Conservation (phyloP, 2,329 filamentous ascomycete species). For the Hypoxylon sp. region DNA sequence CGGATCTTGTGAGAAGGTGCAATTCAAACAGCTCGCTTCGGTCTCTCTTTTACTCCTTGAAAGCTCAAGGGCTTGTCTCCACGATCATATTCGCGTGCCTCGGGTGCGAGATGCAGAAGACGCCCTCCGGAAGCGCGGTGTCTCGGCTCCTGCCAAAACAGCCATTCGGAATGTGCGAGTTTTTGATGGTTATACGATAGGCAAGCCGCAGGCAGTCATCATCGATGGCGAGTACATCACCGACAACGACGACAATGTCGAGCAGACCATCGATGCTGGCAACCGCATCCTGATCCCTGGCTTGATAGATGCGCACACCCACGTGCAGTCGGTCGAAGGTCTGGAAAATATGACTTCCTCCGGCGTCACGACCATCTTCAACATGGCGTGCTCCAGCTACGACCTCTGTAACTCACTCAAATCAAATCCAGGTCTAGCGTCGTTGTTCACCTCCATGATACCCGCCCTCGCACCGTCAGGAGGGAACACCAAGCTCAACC, state of each 20-base stretch:
- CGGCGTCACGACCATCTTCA: conserved; percentile 50
- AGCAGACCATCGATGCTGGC: conserved; percentile 45
- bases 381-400: conserved; percentile 50
- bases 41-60: conserved; percentile 3
- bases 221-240: conserved; percentile 43
- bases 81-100: conserved; percentile 24
- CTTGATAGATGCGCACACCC: conserved; percentile 53
- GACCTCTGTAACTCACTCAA: conserved; percentile 39
- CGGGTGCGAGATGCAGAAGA: conserved; percentile 22
- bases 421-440: conserved; percentile 39
- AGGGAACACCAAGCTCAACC: conserved; percentile 37
- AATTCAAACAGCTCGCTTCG: conserved; percentile 16
- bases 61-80: conserved; percentile 27
- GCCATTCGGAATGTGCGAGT: conserved; percentile 44
- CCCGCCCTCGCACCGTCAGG: conserved; percentile 30
- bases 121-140: conserved; percentile 29
- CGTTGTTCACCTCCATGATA: conserved; percentile 35
- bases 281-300: conserved; percentile 51
- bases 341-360: conserved; percentile 48
- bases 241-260: conserved; percentile 19
- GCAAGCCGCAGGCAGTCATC: conserved; percentile 36
- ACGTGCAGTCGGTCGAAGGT: conserved; percentile 44
- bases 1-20: conserved; percentile 8
- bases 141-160: conserved; percentile 36
- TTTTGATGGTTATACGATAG: conserved; percentile 40